phyloP scores from a whole-genome alignment of 352 stramenopile species.

The Globisporangium recalcitrans region DNA sequence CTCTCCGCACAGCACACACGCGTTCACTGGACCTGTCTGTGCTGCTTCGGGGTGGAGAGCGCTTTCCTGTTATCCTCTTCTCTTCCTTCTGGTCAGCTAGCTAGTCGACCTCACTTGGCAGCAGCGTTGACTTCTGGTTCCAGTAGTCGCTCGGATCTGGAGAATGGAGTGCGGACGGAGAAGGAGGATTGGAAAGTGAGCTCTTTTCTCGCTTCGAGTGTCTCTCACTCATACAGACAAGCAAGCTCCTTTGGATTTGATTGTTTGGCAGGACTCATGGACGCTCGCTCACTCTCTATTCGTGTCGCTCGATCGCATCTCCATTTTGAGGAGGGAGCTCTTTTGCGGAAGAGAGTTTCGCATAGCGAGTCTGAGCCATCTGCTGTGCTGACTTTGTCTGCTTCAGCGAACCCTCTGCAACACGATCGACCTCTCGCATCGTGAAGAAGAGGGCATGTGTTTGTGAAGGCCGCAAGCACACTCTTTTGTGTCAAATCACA shows the following conservation, averaged over 20 bases:
- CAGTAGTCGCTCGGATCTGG: neutral
- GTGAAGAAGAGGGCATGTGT: neutral
- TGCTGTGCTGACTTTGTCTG: neutral
- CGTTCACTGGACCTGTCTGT: neutral
- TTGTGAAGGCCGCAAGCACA: neutral
- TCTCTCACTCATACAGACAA: neutral
- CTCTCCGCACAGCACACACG: neutral
- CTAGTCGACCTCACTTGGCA: neutral
- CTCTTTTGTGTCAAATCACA: neutral
- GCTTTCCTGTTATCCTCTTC: conserved; percentile 1
- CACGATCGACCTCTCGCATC: neutral
- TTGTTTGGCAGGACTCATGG: neutral
- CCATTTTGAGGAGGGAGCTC: neutral
- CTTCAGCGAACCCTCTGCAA: neutral
- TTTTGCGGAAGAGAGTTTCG: conserved; percentile 5
- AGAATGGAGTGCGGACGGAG: neutral
- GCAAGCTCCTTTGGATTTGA: neutral
- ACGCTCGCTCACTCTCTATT: neutral
- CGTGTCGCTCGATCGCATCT: conserved; percentile 3
- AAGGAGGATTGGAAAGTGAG: conserved; percentile 8
- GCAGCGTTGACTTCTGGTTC: neutral
- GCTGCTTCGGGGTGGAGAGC: neutral
- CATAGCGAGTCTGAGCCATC: conserved; percentile 3
- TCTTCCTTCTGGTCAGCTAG: too few species aligned
- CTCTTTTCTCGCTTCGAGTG: neutral